Conservation (phyloP, 108 stramenopile species). For the Fistulifera solaris region DNA sequence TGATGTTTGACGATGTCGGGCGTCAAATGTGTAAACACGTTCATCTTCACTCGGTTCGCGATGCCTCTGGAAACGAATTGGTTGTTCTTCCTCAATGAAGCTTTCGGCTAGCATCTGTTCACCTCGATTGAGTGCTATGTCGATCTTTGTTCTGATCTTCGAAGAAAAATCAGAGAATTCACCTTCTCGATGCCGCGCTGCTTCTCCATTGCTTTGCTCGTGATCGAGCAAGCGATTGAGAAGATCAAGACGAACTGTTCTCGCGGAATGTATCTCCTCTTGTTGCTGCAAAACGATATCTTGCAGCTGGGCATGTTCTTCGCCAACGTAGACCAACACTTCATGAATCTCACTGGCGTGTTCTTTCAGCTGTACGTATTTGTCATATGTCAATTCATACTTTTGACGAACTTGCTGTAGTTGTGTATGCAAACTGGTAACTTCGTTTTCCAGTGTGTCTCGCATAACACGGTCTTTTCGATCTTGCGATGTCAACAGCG, state of each 20-base stretch:
- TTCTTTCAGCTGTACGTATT: conserved; percentile 8
- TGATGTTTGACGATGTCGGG: too few relatives aligned
- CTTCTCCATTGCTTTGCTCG: conserved; percentile 20
- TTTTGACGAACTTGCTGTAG: conserved; percentile 12
- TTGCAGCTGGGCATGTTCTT: conserved; percentile 26
- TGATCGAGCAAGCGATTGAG: conserved; percentile 29
- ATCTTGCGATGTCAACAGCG: conserved; percentile 15
- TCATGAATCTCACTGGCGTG: conserved; percentile 10
- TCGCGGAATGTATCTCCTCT: conserved; percentile 25
- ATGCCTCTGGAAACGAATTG: too few relatives aligned
- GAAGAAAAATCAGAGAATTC: too few relatives aligned
- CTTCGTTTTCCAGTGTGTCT: conserved; percentile 61
- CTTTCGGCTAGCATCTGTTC: too few relatives aligned
- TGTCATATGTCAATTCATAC: conserved; percentile 7
- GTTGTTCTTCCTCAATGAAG: too few relatives aligned
- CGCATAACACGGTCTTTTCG: conserved; percentile 45
- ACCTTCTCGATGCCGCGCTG: too few relatives aligned
- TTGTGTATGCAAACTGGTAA: conserved; percentile 36
- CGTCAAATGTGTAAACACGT: too few relatives aligned
- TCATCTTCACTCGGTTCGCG: too few relatives aligned
- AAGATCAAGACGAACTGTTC: conserved; percentile 28
- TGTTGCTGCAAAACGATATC: conserved; percentile 25
- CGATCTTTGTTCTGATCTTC: too few relatives aligned
- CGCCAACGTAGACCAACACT: conserved; percentile 14
- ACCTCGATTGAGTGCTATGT: too few relatives aligned